phyloP scores from a whole-genome alignment of 176 grass and related monocot species.

The Melocanna baccifera region DNA sequence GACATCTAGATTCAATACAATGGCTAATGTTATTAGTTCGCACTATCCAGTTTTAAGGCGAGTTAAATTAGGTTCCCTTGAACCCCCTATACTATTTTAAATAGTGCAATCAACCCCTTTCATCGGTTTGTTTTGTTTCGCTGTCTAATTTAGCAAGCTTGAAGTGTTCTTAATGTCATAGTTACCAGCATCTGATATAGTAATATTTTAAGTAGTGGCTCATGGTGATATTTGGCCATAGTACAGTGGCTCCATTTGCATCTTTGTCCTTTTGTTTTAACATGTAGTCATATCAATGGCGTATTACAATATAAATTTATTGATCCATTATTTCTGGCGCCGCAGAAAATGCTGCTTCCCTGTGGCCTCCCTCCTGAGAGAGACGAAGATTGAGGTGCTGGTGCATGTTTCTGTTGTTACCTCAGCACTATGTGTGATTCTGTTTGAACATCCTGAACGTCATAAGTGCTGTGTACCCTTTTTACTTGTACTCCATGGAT shows the following conservation, averaged over 20 bases:
- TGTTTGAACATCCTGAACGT: background rate
- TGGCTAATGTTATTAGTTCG: no score
- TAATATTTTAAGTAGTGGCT: background rate
- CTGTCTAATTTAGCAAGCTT: background rate
- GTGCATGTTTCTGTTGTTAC: background rate
- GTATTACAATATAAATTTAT: background rate
- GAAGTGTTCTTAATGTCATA: background rate
- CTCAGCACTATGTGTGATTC: background rate
- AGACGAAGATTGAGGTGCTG: slow-evolving; percentile 60
- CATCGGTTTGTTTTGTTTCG: background rate
- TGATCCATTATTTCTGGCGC: background rate
- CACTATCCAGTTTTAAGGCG: no score
- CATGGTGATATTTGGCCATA: background rate
- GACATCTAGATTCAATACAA: no score
- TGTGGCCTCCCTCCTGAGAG: slow-evolving; percentile 70
- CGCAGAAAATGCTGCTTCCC: slow-evolving; percentile 86
- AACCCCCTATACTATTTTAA: background rate
- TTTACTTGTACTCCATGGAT: background rate
- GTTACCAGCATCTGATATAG: background rate
- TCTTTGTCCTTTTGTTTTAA: background rate
- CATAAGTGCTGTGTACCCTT: background rate
- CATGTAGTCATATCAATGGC: background rate
- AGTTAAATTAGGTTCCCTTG: no score
- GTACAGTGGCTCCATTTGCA: background rate
- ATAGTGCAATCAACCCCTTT: background rate